Evolutionary conservation across 2,329 filamentous ascomycete genomes (phyloP).

Genomic region (Fusarium xyrophilum): DNA sequence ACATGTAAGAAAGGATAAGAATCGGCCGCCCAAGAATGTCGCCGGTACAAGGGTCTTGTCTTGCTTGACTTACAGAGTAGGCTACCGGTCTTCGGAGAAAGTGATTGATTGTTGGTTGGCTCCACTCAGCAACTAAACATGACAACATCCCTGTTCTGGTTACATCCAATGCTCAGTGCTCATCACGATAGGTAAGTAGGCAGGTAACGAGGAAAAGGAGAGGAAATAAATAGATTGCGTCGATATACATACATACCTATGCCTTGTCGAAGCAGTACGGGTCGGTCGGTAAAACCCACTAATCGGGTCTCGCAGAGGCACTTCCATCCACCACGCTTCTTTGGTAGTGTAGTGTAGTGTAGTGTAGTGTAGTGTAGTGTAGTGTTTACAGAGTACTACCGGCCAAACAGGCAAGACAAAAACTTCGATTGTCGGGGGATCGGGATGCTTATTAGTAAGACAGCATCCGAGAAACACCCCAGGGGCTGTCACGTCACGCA

Average conservation of each 20-base stretch:
- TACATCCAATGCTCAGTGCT: background rate
- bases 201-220: background rate
- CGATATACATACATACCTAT: background rate
- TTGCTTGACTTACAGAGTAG: background rate
- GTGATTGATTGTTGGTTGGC: background rate
- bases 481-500: background rate
- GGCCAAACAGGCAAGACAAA: slow-evolving; percentile 2
- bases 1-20: background rate
- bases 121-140: background rate
- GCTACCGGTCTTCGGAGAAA: background rate
- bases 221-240: background rate
- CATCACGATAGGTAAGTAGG: background rate
- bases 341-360: background rate
- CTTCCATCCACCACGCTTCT: slow-evolving; percentile 5
- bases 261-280: background rate
- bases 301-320: background rate
- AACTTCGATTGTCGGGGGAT: background rate
- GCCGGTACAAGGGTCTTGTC: background rate
- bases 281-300: background rate
- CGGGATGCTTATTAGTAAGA: background rate
- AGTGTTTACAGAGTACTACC: slow-evolving; percentile 19
- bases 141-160: background rate
- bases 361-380: background rate
- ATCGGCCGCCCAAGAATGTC: background rate
- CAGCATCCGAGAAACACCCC: background rate